Conservation (phyloP, 768 basidiomycete species). For the Pholiota molesta region DNA sequence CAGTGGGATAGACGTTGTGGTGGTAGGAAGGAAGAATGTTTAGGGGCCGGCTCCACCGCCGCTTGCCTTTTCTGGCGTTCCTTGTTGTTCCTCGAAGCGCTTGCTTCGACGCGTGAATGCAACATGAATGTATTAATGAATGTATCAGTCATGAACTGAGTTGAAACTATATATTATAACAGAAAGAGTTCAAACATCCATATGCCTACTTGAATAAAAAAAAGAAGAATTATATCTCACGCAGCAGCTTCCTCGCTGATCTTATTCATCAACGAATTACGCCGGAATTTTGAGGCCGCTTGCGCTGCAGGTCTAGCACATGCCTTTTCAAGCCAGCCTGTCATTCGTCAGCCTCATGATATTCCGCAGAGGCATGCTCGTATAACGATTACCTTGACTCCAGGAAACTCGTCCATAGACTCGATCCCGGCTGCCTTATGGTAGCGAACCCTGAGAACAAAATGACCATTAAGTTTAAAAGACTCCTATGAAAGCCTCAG, state of each 20-base stretch:
- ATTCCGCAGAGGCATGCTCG: no score
- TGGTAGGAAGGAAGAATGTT: neutral
- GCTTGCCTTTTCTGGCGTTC: neutral
- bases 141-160: neutral
- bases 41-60: neutral
- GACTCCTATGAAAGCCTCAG: neutral
- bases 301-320: no score
- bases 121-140: no score
- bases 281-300: no score
- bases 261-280: no score
- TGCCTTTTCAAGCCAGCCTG: no score
- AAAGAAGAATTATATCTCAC: no score
- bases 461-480: neutral
- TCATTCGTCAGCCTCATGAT: no score
- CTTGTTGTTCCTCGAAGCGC: neutral
- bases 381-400: neutral
- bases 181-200: no score
- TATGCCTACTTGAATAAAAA: no score
- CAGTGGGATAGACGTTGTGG: neutral
- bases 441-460: neutral
- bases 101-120: neutral
- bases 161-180: neutral
- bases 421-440: conserved; percentile 1
- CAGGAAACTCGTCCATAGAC: neutral
- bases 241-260: no score